Conservation (phyloP, 352 stramenopile genomes). For the Globisporangium canariense region DNA sequence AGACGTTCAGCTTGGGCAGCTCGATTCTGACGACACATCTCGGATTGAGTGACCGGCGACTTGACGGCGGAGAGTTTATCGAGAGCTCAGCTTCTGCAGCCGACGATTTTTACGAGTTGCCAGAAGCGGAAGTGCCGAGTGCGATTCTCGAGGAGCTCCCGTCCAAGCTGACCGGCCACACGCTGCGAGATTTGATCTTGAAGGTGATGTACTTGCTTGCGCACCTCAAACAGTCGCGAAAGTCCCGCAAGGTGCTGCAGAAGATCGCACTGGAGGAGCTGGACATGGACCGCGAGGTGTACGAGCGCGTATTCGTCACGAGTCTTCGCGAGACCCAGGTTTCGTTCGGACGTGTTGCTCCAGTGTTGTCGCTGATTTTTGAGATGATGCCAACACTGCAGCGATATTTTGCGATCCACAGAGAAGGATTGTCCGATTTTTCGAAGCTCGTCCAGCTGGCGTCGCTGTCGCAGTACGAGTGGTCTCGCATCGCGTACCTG, state of each 20-base stretch:
- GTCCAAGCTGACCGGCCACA: conserved; percentile 59
- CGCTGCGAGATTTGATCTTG: conserved; percentile 56
- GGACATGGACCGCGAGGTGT: conserved; percentile 35
- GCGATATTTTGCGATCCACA: conserved; percentile 65
- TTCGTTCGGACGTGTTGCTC: conserved; percentile 45
- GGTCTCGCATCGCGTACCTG: conserved; percentile 58
- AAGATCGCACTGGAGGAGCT: conserved; percentile 50
- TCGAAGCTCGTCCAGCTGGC: conserved; percentile 70
- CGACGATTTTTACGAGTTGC: conserved; percentile 27
- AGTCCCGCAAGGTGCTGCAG: conserved; percentile 39
- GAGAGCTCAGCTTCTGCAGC: conserved; percentile 21
- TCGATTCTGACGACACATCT: conserved; percentile 18
- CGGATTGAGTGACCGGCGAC: conserved; percentile 24
- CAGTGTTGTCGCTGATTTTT: conserved; percentile 39
- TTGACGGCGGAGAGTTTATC: conserved; percentile 42
- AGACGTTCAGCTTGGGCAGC: conserved; percentile 27
- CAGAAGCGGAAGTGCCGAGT: conserved; percentile 29
- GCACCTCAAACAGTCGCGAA: conserved; percentile 60
- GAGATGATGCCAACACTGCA: conserved; percentile 56
- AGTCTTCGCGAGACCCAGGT: conserved; percentile 34
- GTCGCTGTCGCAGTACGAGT: conserved; percentile 65
- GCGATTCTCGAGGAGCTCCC: conserved; percentile 57
- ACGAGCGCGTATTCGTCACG: conserved; percentile 41
- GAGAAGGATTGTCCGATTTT: conserved; percentile 50
- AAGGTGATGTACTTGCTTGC: conserved; percentile 65